phyloP scores from a whole-genome alignment of 768 basidiomycete genomes.

The Serendipita vermifera region DNA sequence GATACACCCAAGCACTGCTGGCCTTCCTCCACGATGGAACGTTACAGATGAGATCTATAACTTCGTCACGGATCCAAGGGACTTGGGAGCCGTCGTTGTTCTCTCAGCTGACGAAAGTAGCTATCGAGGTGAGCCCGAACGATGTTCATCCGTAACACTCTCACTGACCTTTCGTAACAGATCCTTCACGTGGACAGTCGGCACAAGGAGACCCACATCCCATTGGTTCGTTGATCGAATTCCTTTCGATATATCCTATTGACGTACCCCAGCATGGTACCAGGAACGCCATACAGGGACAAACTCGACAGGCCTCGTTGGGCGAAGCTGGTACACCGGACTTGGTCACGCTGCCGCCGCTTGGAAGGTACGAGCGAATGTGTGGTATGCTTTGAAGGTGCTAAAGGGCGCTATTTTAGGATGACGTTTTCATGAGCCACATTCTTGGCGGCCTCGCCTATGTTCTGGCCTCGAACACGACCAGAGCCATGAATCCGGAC shows the following conservation, averaged over 20 bases:
- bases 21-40: constrained; percentile 11
- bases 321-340: constrained; percentile 74
- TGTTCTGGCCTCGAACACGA: constrained; percentile 58
- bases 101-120: constrained; percentile 54
- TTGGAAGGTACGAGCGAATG: constrained; percentile 60
- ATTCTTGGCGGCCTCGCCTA: constrained; percentile 64
- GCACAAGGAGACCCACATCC: constrained; percentile 68
- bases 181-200: constrained; percentile 34
- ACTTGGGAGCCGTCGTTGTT: constrained; percentile 46
- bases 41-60: constrained; percentile 39
- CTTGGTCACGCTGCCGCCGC: constrained; percentile 70
- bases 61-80: constrained; percentile 57
- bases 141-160: not conserved
- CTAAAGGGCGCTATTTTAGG: too few species aligned
- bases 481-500: constrained; percentile 45
- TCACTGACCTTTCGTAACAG: too few species aligned
- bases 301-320: constrained; percentile 32
- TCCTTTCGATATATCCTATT: too few species aligned
- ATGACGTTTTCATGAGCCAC: constrained; percentile 56
- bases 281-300: constrained; percentile 56
- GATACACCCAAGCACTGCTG: constrained; percentile 23
- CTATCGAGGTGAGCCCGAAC: constrained; percentile 39
- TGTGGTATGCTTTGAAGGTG: too few species aligned
- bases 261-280: constrained; percentile 56
- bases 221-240: constrained; percentile 50